phyloP scores from a whole-genome alignment of 1,284 basidiomycete species.

The Neolentinus lepideus region DNA sequence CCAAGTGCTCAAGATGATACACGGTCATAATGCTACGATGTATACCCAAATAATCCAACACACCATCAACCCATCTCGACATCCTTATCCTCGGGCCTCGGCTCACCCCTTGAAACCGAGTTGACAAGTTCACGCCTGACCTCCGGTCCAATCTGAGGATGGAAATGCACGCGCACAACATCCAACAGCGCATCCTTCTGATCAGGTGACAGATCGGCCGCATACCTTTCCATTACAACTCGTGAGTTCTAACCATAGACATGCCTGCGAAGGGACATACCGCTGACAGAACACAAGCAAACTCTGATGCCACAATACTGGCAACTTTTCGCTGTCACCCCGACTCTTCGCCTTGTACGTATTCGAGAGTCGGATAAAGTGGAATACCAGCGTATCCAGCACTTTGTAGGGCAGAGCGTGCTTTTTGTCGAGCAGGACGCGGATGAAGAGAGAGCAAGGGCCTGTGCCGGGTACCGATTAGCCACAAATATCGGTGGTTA shows the following conservation, averaged over 20 bases:
- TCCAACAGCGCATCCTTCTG: slow-evolving; percentile 98
- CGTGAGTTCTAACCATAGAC: not conserved
- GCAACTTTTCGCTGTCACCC: slow-evolving; percentile 70
- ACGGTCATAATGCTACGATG: too few relatives aligned
- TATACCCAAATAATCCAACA: not conserved
- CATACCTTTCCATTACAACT: slow-evolving; percentile 55
- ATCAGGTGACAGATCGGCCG: slow-evolving; percentile 93
- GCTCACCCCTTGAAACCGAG: slow-evolving; percentile 67
- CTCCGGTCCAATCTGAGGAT: slow-evolving; percentile 87
- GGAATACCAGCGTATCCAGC: slow-evolving; percentile 95
- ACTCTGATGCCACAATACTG: slow-evolving; percentile 98
- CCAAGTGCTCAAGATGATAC: too few relatives aligned
- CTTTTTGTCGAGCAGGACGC: slow-evolving; percentile 96
- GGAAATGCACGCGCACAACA: slow-evolving; percentile 81
- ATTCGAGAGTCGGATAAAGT: slow-evolving; percentile 93
- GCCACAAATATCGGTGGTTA: not conserved
- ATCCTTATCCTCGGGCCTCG: slow-evolving; percentile 46
- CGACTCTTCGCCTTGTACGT: slow-evolving; percentile 69
- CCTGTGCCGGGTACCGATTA: slow-evolving; percentile 33
- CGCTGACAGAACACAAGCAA: slow-evolving; percentile 92
- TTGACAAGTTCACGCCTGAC: slow-evolving; percentile 83
- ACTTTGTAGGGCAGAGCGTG: slow-evolving; percentile 98
- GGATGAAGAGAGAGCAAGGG: slow-evolving; percentile 95
- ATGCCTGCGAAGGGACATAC: slow-evolving; percentile 32
- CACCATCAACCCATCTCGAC: slow-evolving; percentile 38